Percentiles rank a stretch among this genome's conserved stretches.
Conservation (phyloP, 129 eudicot genomes). For the Saposhnikovia divaricata region DNA sequence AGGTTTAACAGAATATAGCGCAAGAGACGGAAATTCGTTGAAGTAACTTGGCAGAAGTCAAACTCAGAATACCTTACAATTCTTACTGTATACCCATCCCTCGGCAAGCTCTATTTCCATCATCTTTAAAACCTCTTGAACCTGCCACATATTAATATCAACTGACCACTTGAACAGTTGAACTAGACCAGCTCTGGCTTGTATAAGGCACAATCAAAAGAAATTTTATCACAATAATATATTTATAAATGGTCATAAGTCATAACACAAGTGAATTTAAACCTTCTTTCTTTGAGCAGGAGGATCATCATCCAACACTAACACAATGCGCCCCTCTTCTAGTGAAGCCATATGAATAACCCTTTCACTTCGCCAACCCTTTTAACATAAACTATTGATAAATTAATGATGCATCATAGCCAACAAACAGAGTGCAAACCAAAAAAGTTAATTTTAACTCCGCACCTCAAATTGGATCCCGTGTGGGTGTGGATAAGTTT, state of each 20-base stretch:
- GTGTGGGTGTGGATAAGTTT: slow-evolving; percentile 54
- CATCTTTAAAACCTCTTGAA: slow-evolving; percentile 68
- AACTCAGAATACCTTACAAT: slow-evolving; percentile 46
- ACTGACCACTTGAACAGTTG: no score
- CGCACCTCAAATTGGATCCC: slow-evolving; percentile 72
- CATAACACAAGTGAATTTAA: not conserved
- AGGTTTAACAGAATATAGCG: no score
- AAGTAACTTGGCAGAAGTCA: not conserved
- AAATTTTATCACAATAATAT: no score
- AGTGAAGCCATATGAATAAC: slow-evolving; percentile 28
- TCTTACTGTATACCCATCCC: slow-evolving; percentile 64
- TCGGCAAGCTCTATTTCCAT: slow-evolving; percentile 89
- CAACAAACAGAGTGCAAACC: no score
- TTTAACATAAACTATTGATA: not conserved
- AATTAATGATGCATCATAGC: no score
- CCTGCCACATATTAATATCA: slow-evolving; percentile 26
- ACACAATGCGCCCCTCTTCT: slow-evolving; percentile 38
- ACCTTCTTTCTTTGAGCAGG: slow-evolving; percentile 63
- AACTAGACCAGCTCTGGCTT: no score
- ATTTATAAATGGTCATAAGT: not conserved
- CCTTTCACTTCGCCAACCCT: slow-evolving; percentile 83
- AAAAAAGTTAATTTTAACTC: no score
- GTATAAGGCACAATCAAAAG: not conserved
- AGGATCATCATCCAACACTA: slow-evolving; percentile 63
- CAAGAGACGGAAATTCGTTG: not conserved